Evolutionary conservation across 805 yeast species (phyloP), one percentile per base, ranked within the genome.

Genomic region (Myxozyma mucilagina): DNA sequence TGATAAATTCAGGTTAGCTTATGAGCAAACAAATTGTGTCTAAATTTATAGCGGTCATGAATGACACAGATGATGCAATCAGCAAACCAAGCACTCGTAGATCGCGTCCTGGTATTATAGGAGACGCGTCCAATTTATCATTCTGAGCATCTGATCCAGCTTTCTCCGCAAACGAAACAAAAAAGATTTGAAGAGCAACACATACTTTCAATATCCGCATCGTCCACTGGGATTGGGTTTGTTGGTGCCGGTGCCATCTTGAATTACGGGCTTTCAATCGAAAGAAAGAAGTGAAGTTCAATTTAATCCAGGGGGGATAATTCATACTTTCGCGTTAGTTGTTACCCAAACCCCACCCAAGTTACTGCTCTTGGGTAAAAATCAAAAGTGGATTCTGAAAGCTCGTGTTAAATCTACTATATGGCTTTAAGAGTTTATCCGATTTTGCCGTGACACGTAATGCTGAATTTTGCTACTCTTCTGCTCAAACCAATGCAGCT

Each of bases 211-310:
- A 62, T 51, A 42, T 60, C 66, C 24, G 47, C 54, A 31, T 59
- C 66, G 4, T 55, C 60, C 16, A 24, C 29, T 47, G 24, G 61
- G 16, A 44, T 20, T 32, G 55, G 35, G 44, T 47, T 53, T 14
- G 65, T 51, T 13, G 66, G 13, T 35, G 65, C 58, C 9, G 66
- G 65, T 35, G 66, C 65, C 66, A 56, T 60, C 24, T 47, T n/a
- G 6, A 14, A 24, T 24, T 24, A 24, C 29, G 29, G 29, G 29
- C 29, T 24, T 24, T 24, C 29, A 24, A 24, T 24, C 29, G 29
- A 24, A 24, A 24, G 29, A 24, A 24, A 4, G 4, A 24, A 24
- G 29, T 24, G 29, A 24, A 24, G 4, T 24, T 24, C 29, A 24
- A 2, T 24, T 24, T 24, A 24, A 24, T 24, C 29, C 29, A 24